Conservation (phyloP, 2,329 filamentous ascomycete genomes). For the Beauveria caledonica region DNA sequence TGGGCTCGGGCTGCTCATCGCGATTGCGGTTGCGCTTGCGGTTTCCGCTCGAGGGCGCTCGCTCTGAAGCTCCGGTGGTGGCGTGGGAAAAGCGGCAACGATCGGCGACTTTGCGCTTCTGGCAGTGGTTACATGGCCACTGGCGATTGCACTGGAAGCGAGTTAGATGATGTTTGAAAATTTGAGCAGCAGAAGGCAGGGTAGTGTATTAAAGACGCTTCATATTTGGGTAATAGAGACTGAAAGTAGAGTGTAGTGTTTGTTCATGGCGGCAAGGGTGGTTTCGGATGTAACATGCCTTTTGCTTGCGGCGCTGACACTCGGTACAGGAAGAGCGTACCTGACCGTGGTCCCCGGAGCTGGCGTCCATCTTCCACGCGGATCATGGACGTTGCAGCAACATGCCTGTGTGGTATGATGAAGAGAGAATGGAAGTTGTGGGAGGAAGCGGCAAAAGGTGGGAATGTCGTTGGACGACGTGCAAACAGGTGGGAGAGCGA, state of each 20-base stretch:
- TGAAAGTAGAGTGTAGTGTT: background rate
- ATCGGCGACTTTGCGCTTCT: conserved; percentile 30
- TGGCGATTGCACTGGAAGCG: conserved; percentile 28
- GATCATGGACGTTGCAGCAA: background rate
- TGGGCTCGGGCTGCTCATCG: conserved; percentile 16
- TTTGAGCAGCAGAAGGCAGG: background rate
- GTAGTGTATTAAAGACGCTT: background rate
- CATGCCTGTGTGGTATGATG: background rate
- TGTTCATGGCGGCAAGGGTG: background rate
- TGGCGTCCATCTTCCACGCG: conserved; percentile 11
- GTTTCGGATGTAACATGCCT: conserved; percentile 18
- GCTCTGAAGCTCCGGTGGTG: conserved; percentile 17
- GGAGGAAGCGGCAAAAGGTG: background rate
- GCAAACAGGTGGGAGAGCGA: background rate
- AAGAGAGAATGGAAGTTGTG: background rate
- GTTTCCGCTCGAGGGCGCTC: conserved; percentile 4
- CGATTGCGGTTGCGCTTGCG: conserved; percentile 12
- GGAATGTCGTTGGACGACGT: background rate
- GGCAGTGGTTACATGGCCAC: conserved; percentile 33
- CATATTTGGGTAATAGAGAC: background rate
- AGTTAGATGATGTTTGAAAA: conserved; percentile 12
- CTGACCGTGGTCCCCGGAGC: conserved; percentile 12
- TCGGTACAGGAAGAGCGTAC: conserved; percentile 34
- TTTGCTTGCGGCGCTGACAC: conserved; percentile 33
- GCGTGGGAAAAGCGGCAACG: conserved; percentile 26